Conservation (phyloP, 1,139 yeast species). For the Hansenula lynferdii region DNA sequence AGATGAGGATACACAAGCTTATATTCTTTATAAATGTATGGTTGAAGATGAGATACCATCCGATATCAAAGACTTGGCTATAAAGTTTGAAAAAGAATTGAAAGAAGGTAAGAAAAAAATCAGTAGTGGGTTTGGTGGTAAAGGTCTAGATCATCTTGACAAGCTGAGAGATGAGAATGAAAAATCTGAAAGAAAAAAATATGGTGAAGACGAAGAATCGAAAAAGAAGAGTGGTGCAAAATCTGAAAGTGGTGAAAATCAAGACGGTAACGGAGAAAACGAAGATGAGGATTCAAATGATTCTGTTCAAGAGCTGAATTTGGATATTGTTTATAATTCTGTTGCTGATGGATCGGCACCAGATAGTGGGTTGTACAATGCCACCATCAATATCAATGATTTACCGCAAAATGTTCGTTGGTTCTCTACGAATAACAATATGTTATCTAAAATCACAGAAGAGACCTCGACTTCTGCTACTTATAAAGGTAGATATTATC, state of each 20-base stretch:
- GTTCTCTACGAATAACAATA: constrained; percentile 71
- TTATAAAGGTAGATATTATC: constrained; percentile 74
- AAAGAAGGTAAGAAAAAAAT: constrained; percentile 66
- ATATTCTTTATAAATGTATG: constrained; percentile 63
- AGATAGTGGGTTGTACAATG: constrained; percentile 60
- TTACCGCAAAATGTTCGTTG: constrained; percentile 82
- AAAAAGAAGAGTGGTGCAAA: constrained; percentile 22
- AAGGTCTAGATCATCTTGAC: constrained; percentile 81
- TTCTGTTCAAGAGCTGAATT: constrained; percentile 56
- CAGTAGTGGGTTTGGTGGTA: constrained; percentile 86
- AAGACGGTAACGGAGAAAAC: constrained; percentile 10
- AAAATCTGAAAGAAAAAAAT: constrained; percentile 42
- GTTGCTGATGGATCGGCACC: constrained; percentile 32
- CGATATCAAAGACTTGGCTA: constrained; percentile 43
- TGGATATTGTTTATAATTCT: constrained; percentile 37
- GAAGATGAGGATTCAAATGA: constrained; percentile 31
- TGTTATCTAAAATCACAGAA: constrained; percentile 61
- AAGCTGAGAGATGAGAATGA: constrained; percentile 56
- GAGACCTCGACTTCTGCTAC: constrained; percentile 77
- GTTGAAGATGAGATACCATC: constrained; percentile 49
- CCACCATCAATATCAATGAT: constrained; percentile 77
- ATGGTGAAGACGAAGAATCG: constrained; percentile 30
- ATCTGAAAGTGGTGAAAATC: constrained; percentile 19
- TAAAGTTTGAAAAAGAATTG: constrained; percentile 54
- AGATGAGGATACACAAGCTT: constrained; percentile 67